Evolutionary conservation across 164 flowering plant genomes (phyloP).

Genomic region (Berberis vulgaris): DNA sequence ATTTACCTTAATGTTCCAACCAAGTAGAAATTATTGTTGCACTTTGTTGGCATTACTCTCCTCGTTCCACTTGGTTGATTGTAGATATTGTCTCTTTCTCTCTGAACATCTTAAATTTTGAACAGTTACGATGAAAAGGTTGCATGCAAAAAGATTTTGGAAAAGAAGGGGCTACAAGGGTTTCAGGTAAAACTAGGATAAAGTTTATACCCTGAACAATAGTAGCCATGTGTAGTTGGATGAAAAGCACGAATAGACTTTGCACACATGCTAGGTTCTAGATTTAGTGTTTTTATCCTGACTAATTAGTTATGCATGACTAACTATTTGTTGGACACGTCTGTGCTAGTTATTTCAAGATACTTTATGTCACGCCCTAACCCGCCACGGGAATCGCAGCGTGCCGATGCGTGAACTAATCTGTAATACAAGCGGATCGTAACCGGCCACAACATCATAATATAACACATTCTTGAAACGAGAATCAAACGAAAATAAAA

Average conservation of each 20-base stretch:
- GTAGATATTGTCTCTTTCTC: constrained; percentile 22
- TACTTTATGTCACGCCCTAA: too few relatives aligned
- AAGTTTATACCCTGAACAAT: not conserved
- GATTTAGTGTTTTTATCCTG: too few relatives aligned
- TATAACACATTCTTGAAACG: too few relatives aligned
- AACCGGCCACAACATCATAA: too few relatives aligned
- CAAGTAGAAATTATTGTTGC: not conserved
- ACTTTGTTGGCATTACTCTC: not conserved
- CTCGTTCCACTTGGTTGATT: constrained; percentile 8
- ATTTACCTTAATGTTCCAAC: constrained; percentile 18
- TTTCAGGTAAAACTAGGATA: constrained; percentile 48
- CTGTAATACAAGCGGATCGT: too few relatives aligned
- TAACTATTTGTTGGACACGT: too few relatives aligned
- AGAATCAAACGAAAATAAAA: too few relatives aligned
- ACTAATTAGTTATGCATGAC: too few relatives aligned
- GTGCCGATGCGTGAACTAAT: too few relatives aligned
- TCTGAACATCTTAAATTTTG: constrained; percentile 8
- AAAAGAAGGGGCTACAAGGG: constrained; percentile 53
- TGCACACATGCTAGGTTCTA: too few relatives aligned
- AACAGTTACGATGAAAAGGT: constrained; percentile 64
- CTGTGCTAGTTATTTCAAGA: too few relatives aligned
- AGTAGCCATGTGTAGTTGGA: not conserved
- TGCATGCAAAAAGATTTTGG: constrained; percentile 67
- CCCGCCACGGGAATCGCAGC: too few relatives aligned
- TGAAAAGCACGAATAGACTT: not conserved